Percentiles rank a stretch among this genome's conserved stretches.
phyloP scores from a whole-genome alignment of 1,284 basidiomycete species.

The Tilletia indica region DNA sequence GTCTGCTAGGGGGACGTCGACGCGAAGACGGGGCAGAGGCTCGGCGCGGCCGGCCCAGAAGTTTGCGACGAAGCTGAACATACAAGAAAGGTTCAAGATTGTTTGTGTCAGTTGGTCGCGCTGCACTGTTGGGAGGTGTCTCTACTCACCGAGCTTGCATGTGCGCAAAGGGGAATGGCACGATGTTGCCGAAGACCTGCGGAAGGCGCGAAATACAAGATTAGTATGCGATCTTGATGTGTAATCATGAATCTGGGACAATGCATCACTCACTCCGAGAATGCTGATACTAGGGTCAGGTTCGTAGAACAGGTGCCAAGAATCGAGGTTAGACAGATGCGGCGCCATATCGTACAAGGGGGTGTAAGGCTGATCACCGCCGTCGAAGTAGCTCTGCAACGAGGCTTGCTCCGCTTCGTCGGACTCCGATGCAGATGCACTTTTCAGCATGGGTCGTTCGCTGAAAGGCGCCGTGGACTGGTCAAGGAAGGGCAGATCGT shows the following conservation, averaged over 20 bases:
- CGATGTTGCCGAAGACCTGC: slow-evolving; percentile 31
- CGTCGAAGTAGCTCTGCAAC: too few species aligned
- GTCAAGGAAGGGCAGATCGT: slow-evolving; percentile 37
- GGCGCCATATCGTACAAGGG: background rate
- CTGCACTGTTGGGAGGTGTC: too few species aligned
- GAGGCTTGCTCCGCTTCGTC: background rate
- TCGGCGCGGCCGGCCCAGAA: slow-evolving; percentile 17
- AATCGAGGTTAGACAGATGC: slow-evolving; percentile 42
- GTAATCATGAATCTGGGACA: too few species aligned
- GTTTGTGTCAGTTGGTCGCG: too few species aligned
- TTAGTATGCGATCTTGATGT: too few species aligned
- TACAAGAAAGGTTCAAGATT: too few species aligned
- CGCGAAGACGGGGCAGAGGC: slow-evolving; percentile 7
- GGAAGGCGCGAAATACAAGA: slow-evolving; percentile 43
- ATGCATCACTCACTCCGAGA: too few species aligned
- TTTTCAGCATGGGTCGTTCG: slow-evolving; percentile 26
- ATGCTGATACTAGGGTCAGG: slow-evolving; percentile 26
- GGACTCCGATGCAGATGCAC: background rate
- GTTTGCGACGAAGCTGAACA: slow-evolving; percentile 23
- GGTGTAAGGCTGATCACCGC: too few species aligned
- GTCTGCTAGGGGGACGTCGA: slow-evolving; percentile 1
- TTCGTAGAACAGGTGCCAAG: slow-evolving; percentile 48
- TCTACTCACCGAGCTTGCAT: slow-evolving; percentile 31
- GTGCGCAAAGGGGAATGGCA: slow-evolving; percentile 50
- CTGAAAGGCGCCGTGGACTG: slow-evolving; percentile 29